Conservation (phyloP, 306 rosid species). For the Psophocarpus tetragonolobus region DNA sequence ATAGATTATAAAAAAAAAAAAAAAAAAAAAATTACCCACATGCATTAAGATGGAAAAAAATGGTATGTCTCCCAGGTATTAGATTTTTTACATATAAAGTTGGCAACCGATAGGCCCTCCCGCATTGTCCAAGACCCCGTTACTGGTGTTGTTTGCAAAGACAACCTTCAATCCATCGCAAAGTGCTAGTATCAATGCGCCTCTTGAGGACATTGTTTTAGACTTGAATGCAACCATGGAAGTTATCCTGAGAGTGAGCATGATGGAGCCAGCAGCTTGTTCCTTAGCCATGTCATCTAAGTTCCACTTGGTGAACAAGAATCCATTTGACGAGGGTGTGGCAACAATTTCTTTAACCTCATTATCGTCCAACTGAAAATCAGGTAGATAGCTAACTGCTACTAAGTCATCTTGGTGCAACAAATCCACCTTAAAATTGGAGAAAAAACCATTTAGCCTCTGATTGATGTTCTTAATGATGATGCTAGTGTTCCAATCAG, state of each 20-base stretch:
- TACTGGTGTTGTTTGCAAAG: constrained; percentile 19
- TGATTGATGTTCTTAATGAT: constrained; percentile 38
- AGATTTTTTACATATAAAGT: constrained; percentile 6
- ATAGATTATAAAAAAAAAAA: background rate
- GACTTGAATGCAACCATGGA: constrained; percentile 19
- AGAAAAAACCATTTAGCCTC: background rate
- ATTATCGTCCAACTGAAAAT: constrained; percentile 29
- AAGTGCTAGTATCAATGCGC: background rate
- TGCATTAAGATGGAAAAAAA: background rate
- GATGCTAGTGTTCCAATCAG: constrained; percentile 44
- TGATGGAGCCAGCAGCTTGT: background rate
- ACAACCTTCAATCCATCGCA: constrained; percentile 50
- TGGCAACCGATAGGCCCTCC: background rate
- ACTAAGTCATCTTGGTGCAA: background rate
- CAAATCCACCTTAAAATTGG: constrained; percentile 27
- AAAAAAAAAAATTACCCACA: background rate
- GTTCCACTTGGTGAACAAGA: background rate
- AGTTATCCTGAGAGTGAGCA: constrained; percentile 23
- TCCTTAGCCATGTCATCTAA: background rate
- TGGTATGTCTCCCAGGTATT: background rate
- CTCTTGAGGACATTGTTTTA: background rate
- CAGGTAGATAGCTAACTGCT: background rate
- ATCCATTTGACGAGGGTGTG: background rate
- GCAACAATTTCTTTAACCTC: background rate
- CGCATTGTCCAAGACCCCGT: background rate